Conservation (phyloP, 257 asterid genomes). For the Przewalskia tangutica region DNA sequence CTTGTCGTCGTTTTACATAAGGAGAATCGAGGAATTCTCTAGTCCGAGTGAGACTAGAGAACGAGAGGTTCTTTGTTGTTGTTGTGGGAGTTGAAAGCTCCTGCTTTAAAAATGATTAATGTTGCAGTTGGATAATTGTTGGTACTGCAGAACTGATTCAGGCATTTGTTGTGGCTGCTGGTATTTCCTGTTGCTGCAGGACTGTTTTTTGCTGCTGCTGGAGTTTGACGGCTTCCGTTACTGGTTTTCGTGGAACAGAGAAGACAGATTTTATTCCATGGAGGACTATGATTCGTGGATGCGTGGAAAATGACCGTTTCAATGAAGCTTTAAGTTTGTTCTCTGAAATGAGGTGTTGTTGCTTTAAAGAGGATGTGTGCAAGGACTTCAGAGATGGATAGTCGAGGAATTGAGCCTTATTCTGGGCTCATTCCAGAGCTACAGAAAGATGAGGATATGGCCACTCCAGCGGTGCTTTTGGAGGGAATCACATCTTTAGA, state of each 20-base stretch:
- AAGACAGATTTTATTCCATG: conserved; percentile 63
- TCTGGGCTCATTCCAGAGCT: not conserved
- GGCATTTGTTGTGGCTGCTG: too few species aligned
- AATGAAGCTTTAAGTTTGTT: conserved; percentile 35
- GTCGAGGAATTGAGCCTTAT: conserved; percentile 14
- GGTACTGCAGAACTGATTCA: too few species aligned
- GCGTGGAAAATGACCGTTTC: conserved; percentile 34
- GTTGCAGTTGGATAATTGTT: too few species aligned
- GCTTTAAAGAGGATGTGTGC: conserved; percentile 21
- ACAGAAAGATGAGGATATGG: conserved; percentile 13
- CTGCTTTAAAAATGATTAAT: too few species aligned
- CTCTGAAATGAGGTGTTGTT: conserved; percentile 26
- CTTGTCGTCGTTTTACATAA: too few species aligned
- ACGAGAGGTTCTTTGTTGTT: too few species aligned
- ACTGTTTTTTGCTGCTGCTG: too few species aligned
- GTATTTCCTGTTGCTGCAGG: too few species aligned
- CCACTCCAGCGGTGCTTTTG: not conserved
- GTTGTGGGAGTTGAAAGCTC: too few species aligned
- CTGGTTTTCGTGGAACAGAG: conserved; percentile 35
- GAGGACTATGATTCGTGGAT: conserved; percentile 56
- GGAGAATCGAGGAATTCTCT: too few species aligned
- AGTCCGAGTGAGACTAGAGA: too few species aligned
- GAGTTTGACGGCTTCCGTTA: conserved; percentile 31
- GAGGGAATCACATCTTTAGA: conserved; percentile 13
- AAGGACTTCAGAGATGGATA: conserved; percentile 25